A percentile compares a stretch with the other conserved stretches of the same genome.
phyloP scores from a whole-genome alignment of 805 yeast genomes.

The Lachancea mirantina region DNA sequence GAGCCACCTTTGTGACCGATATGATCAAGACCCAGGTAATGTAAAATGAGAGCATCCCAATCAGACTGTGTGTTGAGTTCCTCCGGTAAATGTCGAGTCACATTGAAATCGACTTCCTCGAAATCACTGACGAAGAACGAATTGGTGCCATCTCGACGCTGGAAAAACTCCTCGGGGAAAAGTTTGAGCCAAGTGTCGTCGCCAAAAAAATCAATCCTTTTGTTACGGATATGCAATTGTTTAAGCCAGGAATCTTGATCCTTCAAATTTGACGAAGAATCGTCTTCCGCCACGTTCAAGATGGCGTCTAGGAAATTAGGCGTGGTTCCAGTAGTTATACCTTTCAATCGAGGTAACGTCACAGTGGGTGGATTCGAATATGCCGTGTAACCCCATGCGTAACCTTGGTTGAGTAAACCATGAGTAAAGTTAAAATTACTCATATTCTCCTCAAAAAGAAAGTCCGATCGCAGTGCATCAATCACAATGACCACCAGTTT shows the following conservation, averaged over 20 bases:
- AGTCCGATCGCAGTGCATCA: conserved; percentile 90
- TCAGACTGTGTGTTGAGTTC: conserved; percentile 39
- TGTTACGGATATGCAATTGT: conserved; percentile 42
- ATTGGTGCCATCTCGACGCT: conserved; percentile 72
- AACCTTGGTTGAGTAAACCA: conserved; percentile 50
- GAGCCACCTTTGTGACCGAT: conserved; percentile 98
- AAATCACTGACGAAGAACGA: conserved; percentile 94
- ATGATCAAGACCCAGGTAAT: conserved; percentile 91
- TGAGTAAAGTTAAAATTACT: conserved; percentile 70
- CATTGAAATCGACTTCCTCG: conserved; percentile 88
- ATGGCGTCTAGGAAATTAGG: conserved; percentile 94
- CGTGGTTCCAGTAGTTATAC: conserved; percentile 89
- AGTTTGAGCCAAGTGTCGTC: conserved; percentile 97
- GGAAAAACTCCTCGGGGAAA: conserved; percentile 61
- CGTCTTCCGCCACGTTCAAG: conserved; percentile 86
- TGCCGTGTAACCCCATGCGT: conserved; percentile 85
- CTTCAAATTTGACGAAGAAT: conserved; percentile 56
- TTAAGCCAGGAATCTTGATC: conserved; percentile 83
- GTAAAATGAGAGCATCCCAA: conserved; percentile 87
- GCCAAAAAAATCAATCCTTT: conserved; percentile 74
- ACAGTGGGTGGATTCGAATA: conserved; percentile 95
- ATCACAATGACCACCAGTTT: conserved; percentile 76
- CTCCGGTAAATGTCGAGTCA: conserved; percentile 71
- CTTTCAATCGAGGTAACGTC: conserved; percentile 87
- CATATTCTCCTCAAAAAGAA: conserved; percentile 51